Conservation (phyloP, 2,329 filamentous ascomycete genomes). For the Epichloe gansuensis region DNA sequence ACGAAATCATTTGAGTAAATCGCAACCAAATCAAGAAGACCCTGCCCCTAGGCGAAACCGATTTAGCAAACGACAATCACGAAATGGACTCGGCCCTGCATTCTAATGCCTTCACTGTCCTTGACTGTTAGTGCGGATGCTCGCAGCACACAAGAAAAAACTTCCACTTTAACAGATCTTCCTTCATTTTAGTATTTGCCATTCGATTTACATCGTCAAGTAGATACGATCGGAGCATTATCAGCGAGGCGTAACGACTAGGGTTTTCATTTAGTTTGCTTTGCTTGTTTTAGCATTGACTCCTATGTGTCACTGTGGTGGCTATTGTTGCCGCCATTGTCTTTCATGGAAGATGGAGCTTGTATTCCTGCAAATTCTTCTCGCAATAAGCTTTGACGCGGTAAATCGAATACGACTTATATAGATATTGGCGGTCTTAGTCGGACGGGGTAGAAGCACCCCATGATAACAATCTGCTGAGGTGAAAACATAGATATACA, state of each 20-base stretch:
- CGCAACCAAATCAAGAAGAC: constrained; percentile 43
- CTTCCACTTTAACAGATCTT: not conserved
- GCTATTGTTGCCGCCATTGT: too few species aligned
- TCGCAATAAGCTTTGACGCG: not conserved
- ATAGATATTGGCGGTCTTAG: not conserved
- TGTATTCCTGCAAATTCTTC: not conserved
- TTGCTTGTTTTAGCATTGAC: not conserved
- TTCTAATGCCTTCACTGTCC: constrained; percentile 40
- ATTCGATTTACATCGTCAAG: not conserved
- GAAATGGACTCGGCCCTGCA: constrained; percentile 82
- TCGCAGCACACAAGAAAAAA: not conserved
- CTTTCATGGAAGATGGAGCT: not conserved
- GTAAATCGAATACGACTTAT: not conserved
- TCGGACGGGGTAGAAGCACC: not conserved
- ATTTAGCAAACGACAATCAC: constrained; percentile 88
- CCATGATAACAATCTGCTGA: too few species aligned
- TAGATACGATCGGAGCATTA: constrained; percentile 17
- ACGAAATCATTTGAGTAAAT: constrained; percentile 47
- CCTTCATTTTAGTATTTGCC: not conserved
- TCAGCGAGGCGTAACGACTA: constrained; percentile 22
- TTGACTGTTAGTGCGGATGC: not conserved
- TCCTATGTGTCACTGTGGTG: not conserved
- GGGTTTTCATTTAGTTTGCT: constrained; percentile 14
- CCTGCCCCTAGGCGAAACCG: constrained; percentile 43
- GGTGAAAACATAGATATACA: too few species aligned